Percentiles rank a stretch among this genome's conserved stretches.
These are phyloP conservation scores for Abortiporus biennis DNA, from an alignment of 1,284 basidiomycete species.

Conservation along the genomic window DNA sequence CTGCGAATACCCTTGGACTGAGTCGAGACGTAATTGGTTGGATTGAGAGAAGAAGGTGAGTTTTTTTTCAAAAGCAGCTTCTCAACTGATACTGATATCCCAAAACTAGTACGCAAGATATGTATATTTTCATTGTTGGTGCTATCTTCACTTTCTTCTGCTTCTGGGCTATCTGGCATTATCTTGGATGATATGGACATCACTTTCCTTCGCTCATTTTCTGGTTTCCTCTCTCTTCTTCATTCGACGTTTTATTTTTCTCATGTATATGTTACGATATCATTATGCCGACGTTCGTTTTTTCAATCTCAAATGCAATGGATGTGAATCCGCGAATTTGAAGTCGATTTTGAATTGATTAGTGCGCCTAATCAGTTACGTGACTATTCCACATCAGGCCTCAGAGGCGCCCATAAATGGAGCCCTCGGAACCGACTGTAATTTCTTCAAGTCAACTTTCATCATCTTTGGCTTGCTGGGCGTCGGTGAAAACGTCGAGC, in stretches of 20 bases:
- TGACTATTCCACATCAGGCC: no score
- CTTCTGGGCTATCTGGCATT: slow-evolving; percentile 88
- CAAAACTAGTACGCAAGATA: slow-evolving; percentile 74
- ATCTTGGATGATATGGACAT: slow-evolving; percentile 72
- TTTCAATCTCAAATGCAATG: no score
- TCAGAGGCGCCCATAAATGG: no score
- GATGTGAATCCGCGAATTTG: no score
- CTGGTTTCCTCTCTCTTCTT: slow-evolving; percentile 3
- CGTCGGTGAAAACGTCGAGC: no score
- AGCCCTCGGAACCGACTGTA: not conserved
- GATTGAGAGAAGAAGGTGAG: slow-evolving; percentile 87
- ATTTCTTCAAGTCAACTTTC: not conserved
- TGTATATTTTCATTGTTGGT: slow-evolving; percentile 84
- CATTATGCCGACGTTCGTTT: no score
- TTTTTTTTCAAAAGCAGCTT: slow-evolving; percentile 7
- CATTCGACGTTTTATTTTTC: not conserved
- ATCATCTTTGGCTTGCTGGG: not conserved
- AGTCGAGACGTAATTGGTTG: slow-evolving; percentile 91
- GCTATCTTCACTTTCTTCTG: slow-evolving; percentile 84
- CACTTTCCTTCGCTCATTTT: no score
- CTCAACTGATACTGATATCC: not conserved
- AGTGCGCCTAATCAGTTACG: no score
- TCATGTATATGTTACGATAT: not conserved
- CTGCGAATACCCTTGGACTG: slow-evolving; percentile 89
- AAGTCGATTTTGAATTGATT: no score